phyloP scores from a whole-genome alignment of 257 asterid genomes.

The Solanum pinnatisectum region DNA sequence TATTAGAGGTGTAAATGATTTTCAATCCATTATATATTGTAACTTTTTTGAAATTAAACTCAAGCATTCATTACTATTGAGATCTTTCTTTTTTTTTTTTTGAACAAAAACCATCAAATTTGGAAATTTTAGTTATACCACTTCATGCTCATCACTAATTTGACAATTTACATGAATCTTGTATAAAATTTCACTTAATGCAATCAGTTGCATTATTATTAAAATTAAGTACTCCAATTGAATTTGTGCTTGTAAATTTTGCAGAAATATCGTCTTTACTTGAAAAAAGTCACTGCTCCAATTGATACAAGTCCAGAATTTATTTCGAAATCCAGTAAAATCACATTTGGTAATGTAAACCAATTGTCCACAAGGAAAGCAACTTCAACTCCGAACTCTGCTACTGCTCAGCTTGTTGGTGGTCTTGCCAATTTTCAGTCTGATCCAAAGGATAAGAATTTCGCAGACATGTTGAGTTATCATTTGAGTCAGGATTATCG shows the following conservation, averaged over 20 bases:
- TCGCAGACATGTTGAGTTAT: not conserved
- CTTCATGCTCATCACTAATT: not conserved
- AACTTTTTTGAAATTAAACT: too few relatives aligned
- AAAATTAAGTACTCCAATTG: not conserved
- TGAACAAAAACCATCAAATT: not conserved
- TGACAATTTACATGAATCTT: not conserved
- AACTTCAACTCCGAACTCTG: not conserved
- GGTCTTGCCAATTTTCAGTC: not conserved
- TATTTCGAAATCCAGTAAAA: not conserved
- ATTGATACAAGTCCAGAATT: not conserved
- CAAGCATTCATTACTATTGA: too few relatives aligned
- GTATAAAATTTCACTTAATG: not conserved
- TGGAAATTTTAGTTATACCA: not conserved
- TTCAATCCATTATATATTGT: too few relatives aligned
- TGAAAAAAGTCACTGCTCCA: not conserved
- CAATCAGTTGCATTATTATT: not conserved
- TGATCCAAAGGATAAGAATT: not conserved
- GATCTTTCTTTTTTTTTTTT: too few relatives aligned
- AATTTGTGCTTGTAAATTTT: not conserved
- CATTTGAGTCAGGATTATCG: not conserved
- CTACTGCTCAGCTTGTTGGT: not conserved
- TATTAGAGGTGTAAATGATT: too few relatives aligned
- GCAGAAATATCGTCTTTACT: not conserved
- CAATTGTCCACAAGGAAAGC: not conserved
- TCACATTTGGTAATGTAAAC: not conserved